These are phyloP conservation scores for Paspalum notatum DNA, from an alignment of 176 grass and related monocot species.

Conservation along the genomic window DNA sequence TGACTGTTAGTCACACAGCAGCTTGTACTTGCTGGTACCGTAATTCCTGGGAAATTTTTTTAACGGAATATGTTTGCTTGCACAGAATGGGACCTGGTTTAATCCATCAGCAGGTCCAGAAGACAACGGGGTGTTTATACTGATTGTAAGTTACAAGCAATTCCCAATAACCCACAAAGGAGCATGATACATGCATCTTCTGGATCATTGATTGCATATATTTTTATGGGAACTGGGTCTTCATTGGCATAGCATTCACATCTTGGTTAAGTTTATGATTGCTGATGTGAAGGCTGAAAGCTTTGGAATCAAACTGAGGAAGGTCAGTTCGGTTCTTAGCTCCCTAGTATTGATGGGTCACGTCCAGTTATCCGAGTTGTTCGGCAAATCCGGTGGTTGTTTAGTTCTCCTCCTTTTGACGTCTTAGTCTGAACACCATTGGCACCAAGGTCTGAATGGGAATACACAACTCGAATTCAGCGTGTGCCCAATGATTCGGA, in stretches of 20 bases:
- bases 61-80: neutral
- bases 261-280: constrained; percentile 21
- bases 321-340: neutral
- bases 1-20: neutral
- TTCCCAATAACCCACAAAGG: neutral
- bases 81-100: neutral
- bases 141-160: neutral
- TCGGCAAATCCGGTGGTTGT: neutral
- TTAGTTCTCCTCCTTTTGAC: neutral
- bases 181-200: neutral
- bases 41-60: neutral
- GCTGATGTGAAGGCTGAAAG: neutral
- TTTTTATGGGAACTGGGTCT: neutral
- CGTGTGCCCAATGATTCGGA: neutral
- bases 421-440: constrained; percentile 36
- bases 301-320: neutral
- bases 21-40: neutral
- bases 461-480: neutral
- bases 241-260: neutral
- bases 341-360: constrained; percentile 2
- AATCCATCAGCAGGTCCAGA: neutral
- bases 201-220: neutral
- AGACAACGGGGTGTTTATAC: neutral
- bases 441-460: constrained; percentile 18
- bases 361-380: constrained; percentile 7